Conservation (phyloP, 2,329 filamentous ascomycete species). For the Didymella exigua region DNA sequence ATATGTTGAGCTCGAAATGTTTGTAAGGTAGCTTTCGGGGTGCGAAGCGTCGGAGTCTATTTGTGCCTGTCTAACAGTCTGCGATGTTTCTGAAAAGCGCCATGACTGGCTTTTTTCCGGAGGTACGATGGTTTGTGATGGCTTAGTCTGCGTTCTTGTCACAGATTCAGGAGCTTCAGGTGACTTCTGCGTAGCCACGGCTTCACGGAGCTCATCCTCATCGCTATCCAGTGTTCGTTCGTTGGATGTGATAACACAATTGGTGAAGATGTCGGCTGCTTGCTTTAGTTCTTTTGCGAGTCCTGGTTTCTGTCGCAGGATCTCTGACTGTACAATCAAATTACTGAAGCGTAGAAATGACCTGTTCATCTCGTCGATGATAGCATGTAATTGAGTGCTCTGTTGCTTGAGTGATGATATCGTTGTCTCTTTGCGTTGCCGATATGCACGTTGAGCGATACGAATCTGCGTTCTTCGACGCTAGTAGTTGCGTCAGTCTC, state of each 20-base stretch:
- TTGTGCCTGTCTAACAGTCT: neutral
- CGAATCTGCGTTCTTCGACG: slow-evolving; percentile 86
- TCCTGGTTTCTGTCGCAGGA: slow-evolving; percentile 62
- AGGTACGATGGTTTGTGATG: neutral
- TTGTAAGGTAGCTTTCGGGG: slow-evolving; percentile 21
- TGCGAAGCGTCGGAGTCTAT: slow-evolving; percentile 10
- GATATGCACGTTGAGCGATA: slow-evolving; percentile 82
- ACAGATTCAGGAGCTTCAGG: neutral
- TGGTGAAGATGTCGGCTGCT: slow-evolving; percentile 64
- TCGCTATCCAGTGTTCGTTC: slow-evolving; percentile 37
- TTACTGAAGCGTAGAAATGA: slow-evolving; percentile 72
- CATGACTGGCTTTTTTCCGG: neutral
- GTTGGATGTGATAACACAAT: slow-evolving; percentile 56
- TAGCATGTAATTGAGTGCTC: slow-evolving; percentile 70
- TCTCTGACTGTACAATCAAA: slow-evolving; percentile 62
- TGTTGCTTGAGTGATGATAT: slow-evolving; percentile 74
- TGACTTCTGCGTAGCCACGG: slow-evolving; percentile 5
- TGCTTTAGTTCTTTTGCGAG: slow-evolving; percentile 63
- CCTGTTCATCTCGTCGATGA: slow-evolving; percentile 75
- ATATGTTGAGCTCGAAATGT: slow-evolving; percentile 15
- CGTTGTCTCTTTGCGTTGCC: slow-evolving; percentile 81
- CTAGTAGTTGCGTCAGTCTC: slow-evolving; percentile 48
- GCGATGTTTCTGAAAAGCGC: slow-evolving; percentile 23
- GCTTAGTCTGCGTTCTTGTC: neutral
- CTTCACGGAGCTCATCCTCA: slow-evolving; percentile 46